Evolutionary conservation across 2,329 filamentous ascomycete genomes (phyloP).

Genomic region (Aureobasidium sp.): DNA sequence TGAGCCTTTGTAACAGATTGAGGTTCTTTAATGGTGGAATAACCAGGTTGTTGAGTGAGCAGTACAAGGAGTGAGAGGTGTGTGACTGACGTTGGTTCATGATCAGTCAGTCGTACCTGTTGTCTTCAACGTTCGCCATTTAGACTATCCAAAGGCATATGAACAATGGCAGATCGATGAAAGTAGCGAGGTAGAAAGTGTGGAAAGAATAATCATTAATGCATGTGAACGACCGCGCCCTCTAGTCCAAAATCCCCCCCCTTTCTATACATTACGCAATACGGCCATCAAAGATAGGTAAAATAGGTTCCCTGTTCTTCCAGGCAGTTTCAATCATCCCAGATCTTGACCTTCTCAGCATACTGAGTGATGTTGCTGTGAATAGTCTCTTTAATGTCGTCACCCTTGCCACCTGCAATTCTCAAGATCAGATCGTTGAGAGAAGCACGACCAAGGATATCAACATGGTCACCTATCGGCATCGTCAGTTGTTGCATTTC

Average conservation of each 20-base stretch:
- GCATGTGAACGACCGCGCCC: neutral
- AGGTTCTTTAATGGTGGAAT: neutral
- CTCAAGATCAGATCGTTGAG: constrained; percentile 85
- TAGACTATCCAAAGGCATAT: too few relatives aligned
- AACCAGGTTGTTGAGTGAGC: too few relatives aligned
- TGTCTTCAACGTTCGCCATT: too few relatives aligned
- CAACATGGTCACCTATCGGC: constrained; percentile 72
- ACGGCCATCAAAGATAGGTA: neutral
- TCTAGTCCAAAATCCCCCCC: neutral
- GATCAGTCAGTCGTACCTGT: too few relatives aligned
- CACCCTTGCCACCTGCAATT: constrained; percentile 77
- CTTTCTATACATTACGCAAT: neutral
- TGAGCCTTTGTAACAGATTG: neutral
- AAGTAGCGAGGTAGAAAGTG: too few relatives aligned
- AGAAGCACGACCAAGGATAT: constrained; percentile 81
- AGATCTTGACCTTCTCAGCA: constrained; percentile 73
- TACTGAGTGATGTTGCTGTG: constrained; percentile 78
- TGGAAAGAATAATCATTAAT: neutral
- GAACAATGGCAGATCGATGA: too few relatives aligned
- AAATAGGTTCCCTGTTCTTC: neutral
- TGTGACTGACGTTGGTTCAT: too few relatives aligned
- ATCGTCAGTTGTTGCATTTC: neutral
- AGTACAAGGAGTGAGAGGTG: neutral
- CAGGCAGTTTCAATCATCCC: constrained; percentile 46
- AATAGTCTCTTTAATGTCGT: constrained; percentile 67